phyloP scores from a whole-genome alignment of 169 alveolate species.

The Plasmodium chabaudi region DNA sequence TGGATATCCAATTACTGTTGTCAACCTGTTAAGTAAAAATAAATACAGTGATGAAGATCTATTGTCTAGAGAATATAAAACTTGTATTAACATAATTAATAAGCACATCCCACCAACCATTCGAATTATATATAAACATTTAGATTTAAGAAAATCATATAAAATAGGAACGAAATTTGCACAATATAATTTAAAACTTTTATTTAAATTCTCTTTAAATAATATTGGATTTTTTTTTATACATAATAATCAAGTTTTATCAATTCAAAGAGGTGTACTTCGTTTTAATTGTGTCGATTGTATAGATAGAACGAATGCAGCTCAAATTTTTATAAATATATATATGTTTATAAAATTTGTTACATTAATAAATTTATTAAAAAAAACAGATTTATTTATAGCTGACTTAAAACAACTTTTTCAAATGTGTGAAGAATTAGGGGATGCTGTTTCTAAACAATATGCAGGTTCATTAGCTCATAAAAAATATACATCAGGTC shows the following conservation, averaged over 20 bases:
- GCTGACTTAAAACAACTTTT: constrained; percentile 66
- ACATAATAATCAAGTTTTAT: background rate
- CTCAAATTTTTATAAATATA: constrained; percentile 80
- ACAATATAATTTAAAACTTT: constrained; percentile 68
- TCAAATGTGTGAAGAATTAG: constrained; percentile 79
- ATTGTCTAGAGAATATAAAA: constrained; percentile 73
- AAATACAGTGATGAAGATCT: constrained; percentile 78
- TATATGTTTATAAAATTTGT: constrained; percentile 73
- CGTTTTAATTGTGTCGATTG: constrained; percentile 99
- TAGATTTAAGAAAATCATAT: constrained; percentile 75
- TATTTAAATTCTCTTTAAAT: constrained; percentile 41
- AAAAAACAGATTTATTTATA: constrained; percentile 38
- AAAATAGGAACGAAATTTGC: constrained; percentile 68
- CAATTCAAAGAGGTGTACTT: constrained; percentile 92
- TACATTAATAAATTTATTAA: constrained; percentile 37
- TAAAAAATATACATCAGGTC: constrained; percentile 81
- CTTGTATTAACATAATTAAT: constrained; percentile 63
- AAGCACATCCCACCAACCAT: constrained; percentile 75
- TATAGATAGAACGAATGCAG: constrained; percentile 97
- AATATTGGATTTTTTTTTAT: constrained; percentile 71
- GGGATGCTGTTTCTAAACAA: constrained; percentile 85
- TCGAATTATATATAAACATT: constrained; percentile 70
- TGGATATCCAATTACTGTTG: constrained; percentile 80
- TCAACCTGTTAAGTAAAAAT: constrained; percentile 80
- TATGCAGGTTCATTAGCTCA: constrained; percentile 87